Base-by-base conservation (phyloP, 805 yeast species). In the Saccharomycopsis sp. region DNA sequence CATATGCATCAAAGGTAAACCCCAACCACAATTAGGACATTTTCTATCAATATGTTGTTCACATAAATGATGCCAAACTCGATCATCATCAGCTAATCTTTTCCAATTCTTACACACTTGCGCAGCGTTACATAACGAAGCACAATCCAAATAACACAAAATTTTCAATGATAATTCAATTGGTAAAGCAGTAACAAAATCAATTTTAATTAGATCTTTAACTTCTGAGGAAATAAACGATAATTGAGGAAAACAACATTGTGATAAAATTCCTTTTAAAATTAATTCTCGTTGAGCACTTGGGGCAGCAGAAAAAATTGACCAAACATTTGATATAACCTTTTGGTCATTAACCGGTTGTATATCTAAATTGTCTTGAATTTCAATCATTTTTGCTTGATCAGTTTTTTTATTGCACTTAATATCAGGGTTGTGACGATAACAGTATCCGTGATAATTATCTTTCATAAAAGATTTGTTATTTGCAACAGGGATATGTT, bases 1-100 rank as follows among this genome's bases (percentile, higher is more conserved):
- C 79, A 88, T 86, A 57, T 88, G 96, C 77, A 93, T 75, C 48
- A 93, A 66, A 2, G 98, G 98, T 52, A 93, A 70, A 3, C 98
- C 98, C 98, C 98, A 93, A 13, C 98, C 98, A 66, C 98, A 93
- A 58, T 86, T 86, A 32, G 96, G 95, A 66, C 98, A 93, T 62
- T 93, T 93, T 49, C 95, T 74, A 64, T 93, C 98, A 44, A 93
- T 93, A 62, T 93, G 98, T 64, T 93, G 98, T 60, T 88, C 96
- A 59, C 98, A 93, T 88, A 93, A 82, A 54, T 90, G 89, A 60
- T 90, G 93, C 98, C 98, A 93, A 2, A 93, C 97, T 40, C 94
- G 67, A 58, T 93, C 97, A 59, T 90, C 97, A 62, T 93, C 96
- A 1, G 98, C 97, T 47, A 93, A 67, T 45, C 68, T 67, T 59